These are phyloP conservation scores for Haplosporangium sp. DNA, from an alignment of 371 early-diverging fungal genomes.

Conservation along the genomic window DNA sequence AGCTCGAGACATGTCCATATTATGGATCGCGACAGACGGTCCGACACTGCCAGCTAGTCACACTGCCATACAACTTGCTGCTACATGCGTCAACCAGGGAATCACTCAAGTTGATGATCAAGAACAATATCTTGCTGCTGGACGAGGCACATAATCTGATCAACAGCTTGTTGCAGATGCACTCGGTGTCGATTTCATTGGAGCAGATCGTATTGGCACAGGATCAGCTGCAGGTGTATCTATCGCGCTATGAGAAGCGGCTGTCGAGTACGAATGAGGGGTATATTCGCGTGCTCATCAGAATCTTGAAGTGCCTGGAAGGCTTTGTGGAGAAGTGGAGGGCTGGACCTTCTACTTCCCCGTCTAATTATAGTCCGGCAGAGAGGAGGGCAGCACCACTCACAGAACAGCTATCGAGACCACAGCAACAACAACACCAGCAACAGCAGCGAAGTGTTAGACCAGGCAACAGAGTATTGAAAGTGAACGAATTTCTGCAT, in stretches of 20 bases:
- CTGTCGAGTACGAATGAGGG: slow-evolving; percentile 78
- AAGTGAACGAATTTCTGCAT: slow-evolving; percentile 80
- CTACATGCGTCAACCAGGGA: slow-evolving; percentile 81
- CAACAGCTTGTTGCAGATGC: slow-evolving; percentile 74
- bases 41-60: slow-evolving; percentile 77
- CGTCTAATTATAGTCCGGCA: background rate
- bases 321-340: slow-evolving; percentile 47
- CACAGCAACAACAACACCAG: slow-evolving; percentile 7
- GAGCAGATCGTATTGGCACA: slow-evolving; percentile 63
- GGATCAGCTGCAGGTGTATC: slow-evolving; percentile 73
- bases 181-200: slow-evolving; percentile 63
- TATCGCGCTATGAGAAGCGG: slow-evolving; percentile 74
- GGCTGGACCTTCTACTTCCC: slow-evolving; percentile 1
- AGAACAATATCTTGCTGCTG: slow-evolving; percentile 81
- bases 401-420: background rate
- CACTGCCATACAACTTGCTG: slow-evolving; percentile 89
- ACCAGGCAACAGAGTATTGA: slow-evolving; percentile 58
- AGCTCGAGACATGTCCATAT: slow-evolving; percentile 85
- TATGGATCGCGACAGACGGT: slow-evolving; percentile 83
- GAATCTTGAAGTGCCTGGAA: slow-evolving; percentile 58
- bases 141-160: slow-evolving; percentile 94
- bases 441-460: slow-evolving; percentile 1
- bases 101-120: slow-evolving; percentile 78
- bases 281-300: slow-evolving; percentile 71
- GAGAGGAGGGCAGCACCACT: background rate